Evolutionary conservation across 352 stramenopile genomes (phyloP), one percentile per base, ranked within the genome.

Genomic region (Pythium scleroteichum): DNA sequence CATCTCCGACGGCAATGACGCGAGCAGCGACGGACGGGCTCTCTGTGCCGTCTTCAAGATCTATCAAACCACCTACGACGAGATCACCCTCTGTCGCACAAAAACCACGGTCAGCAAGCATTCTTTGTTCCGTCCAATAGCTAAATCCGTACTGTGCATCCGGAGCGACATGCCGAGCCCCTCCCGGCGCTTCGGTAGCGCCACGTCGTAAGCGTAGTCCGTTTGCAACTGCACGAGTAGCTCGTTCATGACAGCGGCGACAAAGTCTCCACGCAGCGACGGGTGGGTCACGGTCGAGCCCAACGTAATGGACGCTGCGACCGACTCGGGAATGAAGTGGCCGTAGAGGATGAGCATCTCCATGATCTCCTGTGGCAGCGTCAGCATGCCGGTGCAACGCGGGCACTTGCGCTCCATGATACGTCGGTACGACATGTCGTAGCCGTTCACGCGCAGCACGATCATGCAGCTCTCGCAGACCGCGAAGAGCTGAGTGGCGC

Each of bases 341-440:
- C 84, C 84, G 62, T 91, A 94, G n/a, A 94, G 74, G 55, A 94
- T 91, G 54, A 94, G 71, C 84, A 94, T 90, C 56, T 94, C 84
- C 82, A 94, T 88, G 53, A 88, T 71, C 56, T 94, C 84, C 60
- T 92, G 80, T 13, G 84, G 82, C 16, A 94, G 64, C 63, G 76
- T 76, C 41, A 94, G 61, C 53, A 71, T 79, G 14, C 73, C 76
- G 2, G 56, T 57, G 56, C 84, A 94, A 48, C 79, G 82, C 27
- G 79, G 68, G 59, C 84, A 94, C 59, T 91, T 92, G 65, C 69
- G 75, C 67, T 94, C 84, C 68, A 88, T 80, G 47, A 94, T 81
- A 52, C 82, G 82, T 4, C 80, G 82, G 62, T 90, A 90, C 52
- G 84, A 88, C 82, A 94, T 88, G 72, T 94, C 84, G 68, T 79